Evolutionary conservation across 495 filamentous ascomycete species (phyloP).

Genomic region (Geopyxis carbonaria): DNA sequence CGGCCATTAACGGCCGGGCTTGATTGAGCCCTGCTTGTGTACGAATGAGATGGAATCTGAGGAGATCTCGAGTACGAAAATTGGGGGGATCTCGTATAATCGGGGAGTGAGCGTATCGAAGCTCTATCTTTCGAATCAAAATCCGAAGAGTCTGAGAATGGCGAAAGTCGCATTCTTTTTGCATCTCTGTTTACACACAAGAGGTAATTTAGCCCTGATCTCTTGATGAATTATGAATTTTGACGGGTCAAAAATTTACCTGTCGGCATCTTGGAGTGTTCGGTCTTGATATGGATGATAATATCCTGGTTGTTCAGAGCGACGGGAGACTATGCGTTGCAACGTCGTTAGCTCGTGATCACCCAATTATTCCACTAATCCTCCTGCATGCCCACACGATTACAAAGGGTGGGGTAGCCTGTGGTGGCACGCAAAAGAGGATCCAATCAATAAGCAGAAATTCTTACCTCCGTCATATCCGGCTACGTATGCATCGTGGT

Average conservation of each 20-base stretch:
- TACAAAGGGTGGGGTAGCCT: slow-evolving; percentile 3
- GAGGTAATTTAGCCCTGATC: slow-evolving; percentile 5
- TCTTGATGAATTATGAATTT: neutral
- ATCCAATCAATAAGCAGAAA: neutral
- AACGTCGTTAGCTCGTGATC: neutral
- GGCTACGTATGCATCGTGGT: slow-evolving; percentile 8
- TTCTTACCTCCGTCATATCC: slow-evolving; percentile 12
- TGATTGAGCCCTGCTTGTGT: slow-evolving; percentile 20
- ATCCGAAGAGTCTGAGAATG: slow-evolving; percentile 21
- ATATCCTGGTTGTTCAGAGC: slow-evolving; percentile 16
- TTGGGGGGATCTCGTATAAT: slow-evolving; percentile 18
- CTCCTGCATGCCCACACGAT: slow-evolving; percentile 1
- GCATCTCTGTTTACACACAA: slow-evolving; percentile 7
- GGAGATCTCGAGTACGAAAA: slow-evolving; percentile 16
- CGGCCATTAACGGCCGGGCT: slow-evolving; percentile 15
- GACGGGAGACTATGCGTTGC: neutral
- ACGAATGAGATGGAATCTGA: slow-evolving; percentile 14
- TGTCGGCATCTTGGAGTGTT: slow-evolving; percentile 17
- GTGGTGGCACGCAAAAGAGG: neutral
- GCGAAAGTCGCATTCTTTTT: slow-evolving; percentile 17
- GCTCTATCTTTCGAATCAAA: slow-evolving; percentile 15
- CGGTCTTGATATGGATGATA: slow-evolving; percentile 19
- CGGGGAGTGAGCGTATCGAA: slow-evolving; percentile 16
- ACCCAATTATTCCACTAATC: slow-evolving; percentile 5
- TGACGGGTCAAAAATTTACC: slow-evolving; percentile 5